Percentiles rank a stretch among this genome's conserved stretches.
phyloP scores from a whole-genome alignment of 768 basidiomycete species.

The Pulveroboletus sp. region DNA sequence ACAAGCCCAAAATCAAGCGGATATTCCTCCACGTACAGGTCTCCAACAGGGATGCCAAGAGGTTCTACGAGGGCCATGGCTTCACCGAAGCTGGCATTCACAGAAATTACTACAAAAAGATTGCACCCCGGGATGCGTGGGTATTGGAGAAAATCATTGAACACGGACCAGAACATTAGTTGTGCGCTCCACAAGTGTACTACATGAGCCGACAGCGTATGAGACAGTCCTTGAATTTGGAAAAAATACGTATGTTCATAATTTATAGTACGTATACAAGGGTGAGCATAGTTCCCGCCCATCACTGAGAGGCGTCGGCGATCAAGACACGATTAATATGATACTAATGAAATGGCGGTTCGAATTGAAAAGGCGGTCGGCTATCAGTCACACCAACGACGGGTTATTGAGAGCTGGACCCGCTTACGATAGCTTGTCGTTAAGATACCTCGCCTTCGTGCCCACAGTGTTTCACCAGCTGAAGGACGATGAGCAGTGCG shows the following conservation, averaged over 20 bases:
- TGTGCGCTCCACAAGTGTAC: constrained; percentile 18
- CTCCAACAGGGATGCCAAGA: constrained; percentile 72
- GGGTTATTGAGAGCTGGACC: constrained; percentile 13
- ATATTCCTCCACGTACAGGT: constrained; percentile 86
- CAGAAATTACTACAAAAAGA: constrained; percentile 86
- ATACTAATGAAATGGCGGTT: constrained; percentile 21
- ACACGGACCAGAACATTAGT: constrained; percentile 23
- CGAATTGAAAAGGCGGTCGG: constrained; percentile 14
- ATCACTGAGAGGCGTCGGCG: constrained; percentile 11
- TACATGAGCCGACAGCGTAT: constrained; percentile 20
- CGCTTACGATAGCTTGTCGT: constrained; percentile 18
- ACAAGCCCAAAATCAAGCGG: constrained; percentile 58
- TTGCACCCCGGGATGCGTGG: constrained; percentile 82
- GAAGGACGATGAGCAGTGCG: constrained; percentile 14
- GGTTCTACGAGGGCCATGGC: constrained; percentile 80
- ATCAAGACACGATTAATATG: constrained; percentile 23
- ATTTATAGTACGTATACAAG: constrained; percentile 27
- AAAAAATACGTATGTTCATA: constrained; percentile 24
- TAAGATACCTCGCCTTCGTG: constrained; percentile 49
- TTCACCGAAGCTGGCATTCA: constrained; percentile 65
- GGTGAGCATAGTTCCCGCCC: constrained; percentile 19
- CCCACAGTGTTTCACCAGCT: constrained; percentile 79
- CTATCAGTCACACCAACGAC: constrained; percentile 19
- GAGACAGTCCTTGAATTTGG: constrained; percentile 10
- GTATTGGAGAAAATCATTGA: constrained; percentile 63